phyloP scores from a whole-genome alignment of 352 stramenopile genomes.

The Phytopythium oedochilum region DNA sequence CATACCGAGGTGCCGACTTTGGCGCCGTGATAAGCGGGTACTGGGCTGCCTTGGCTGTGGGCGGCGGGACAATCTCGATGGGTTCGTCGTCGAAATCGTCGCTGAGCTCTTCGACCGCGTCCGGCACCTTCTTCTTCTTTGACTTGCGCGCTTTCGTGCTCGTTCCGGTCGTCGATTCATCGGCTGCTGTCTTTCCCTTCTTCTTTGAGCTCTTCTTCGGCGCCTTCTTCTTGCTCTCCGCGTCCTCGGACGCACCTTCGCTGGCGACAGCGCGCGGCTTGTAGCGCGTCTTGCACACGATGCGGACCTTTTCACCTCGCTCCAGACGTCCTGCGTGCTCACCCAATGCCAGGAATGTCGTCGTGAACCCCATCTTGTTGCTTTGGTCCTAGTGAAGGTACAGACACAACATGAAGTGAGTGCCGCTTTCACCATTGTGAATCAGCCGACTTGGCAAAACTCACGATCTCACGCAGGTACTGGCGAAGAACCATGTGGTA shows the following conservation, averaged over 20 bases:
- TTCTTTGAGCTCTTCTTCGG: constrained; percentile 30
- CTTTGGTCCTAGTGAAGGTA: constrained; percentile 48
- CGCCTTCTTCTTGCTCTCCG: constrained; percentile 31
- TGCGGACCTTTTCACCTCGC: constrained; percentile 62
- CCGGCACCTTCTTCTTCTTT: constrained; percentile 30
- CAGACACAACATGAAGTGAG: background rate
- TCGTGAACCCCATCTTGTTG: constrained; percentile 80
- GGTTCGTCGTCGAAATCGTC: constrained; percentile 53
- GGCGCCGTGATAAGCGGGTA: constrained; percentile 52
- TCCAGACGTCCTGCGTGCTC: constrained; percentile 43
- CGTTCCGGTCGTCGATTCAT: background rate
- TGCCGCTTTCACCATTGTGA: background rate
- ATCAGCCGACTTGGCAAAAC: background rate
- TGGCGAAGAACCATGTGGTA: constrained; percentile 88
- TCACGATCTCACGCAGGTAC: constrained; percentile 69
- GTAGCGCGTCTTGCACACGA: constrained; percentile 78
- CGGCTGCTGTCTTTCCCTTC: constrained; percentile 17
- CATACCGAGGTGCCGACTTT: constrained; percentile 45
- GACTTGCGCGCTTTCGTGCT: constrained; percentile 13
- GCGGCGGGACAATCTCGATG: constrained; percentile 18
- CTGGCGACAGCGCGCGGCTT: constrained; percentile 20
- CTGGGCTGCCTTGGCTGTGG: constrained; percentile 14
- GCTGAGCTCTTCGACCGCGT: constrained; percentile 53
- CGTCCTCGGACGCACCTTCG: constrained; percentile 12
- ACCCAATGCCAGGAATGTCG: constrained; percentile 69